Conservation (phyloP, 2,329 filamentous ascomycete species). For the Diaporthe aspalathi region DNA sequence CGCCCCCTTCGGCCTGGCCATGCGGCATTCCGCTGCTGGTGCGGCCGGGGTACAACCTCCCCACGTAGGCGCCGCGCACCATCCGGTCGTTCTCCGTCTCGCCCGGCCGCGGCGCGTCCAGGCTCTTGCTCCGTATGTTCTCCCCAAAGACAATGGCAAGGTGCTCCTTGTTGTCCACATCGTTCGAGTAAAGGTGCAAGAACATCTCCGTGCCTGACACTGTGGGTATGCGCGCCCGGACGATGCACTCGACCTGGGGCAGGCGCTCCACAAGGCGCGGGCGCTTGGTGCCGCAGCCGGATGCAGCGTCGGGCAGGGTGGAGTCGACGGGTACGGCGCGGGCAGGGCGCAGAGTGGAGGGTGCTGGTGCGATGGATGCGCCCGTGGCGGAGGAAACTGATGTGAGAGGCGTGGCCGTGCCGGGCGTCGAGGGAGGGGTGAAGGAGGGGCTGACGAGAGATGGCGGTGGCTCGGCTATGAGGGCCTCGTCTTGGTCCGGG, state of each 20-base stretch:
- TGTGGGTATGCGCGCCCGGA: constrained; percentile 94
- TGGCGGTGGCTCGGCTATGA: constrained; percentile 54
- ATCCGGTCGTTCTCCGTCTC: constrained; percentile 92
- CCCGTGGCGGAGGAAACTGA: constrained; percentile 43
- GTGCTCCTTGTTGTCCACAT: constrained; percentile 94
- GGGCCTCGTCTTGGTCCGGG: constrained; percentile 37
- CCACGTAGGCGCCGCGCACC: constrained; percentile 93
- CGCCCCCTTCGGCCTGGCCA: constrained; percentile 43
- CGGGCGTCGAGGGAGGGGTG: constrained; percentile 76
- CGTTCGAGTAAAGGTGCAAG: constrained; percentile 92
- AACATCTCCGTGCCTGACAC: constrained; percentile 96
- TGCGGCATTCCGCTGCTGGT: constrained; percentile 75
- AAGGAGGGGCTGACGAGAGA: constrained; percentile 90
- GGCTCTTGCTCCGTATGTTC: constrained; percentile 78
- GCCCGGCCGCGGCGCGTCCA: constrained; percentile 78
- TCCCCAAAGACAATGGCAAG: constrained; percentile 96
- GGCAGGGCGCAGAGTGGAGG: constrained; percentile 48
- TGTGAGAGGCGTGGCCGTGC: constrained; percentile 63
- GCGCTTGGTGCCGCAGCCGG: constrained; percentile 71
- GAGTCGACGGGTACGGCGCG: constrained; percentile 71
- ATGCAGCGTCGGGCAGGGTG: constrained; percentile 58
- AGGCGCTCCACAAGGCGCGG: constrained; percentile 80
- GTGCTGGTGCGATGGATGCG: constrained; percentile 38
- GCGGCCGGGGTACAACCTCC: constrained; percentile 86
- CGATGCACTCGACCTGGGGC: constrained; percentile 90